phyloP scores from a whole-genome alignment of 768 basidiomycete species.

The Agaricus bisporus region DNA sequence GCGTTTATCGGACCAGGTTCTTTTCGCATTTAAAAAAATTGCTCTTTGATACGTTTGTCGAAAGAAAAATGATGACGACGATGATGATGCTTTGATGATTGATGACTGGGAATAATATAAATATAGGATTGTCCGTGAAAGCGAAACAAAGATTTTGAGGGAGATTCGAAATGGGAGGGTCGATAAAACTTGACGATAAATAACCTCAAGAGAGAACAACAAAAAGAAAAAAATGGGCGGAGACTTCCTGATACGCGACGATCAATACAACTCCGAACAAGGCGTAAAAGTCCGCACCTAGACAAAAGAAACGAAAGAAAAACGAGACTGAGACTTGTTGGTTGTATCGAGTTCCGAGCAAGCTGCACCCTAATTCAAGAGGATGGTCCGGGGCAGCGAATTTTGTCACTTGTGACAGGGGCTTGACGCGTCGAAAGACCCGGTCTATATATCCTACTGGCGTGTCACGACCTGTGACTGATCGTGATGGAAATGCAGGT shows the following conservation, averaged over 20 bases:
- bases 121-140: background rate
- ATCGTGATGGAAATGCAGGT: background rate
- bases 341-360: background rate
- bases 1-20: conserved; percentile 5
- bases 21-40: conserved; percentile 1
- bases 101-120: background rate
- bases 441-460: background rate
- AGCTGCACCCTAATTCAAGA: background rate
- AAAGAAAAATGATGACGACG: background rate
- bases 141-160: background rate
- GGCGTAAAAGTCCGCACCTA: too few relatives aligned
- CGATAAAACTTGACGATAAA: background rate
- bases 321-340: background rate
- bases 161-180: background rate
- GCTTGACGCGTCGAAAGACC: background rate
- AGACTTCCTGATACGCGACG: background rate
- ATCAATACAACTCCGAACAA: background rate
- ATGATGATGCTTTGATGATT: background rate
- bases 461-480: background rate
- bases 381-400: background rate
- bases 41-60: background rate
- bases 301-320: background rate
- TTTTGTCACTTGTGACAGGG: background rate
- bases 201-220: background rate
- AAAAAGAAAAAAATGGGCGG: background rate